A percentile compares a stretch with the other conserved stretches of the same genome.
Conservation (phyloP, 2,329 filamentous ascomycete genomes). For the Emericellopsis atlantica region DNA sequence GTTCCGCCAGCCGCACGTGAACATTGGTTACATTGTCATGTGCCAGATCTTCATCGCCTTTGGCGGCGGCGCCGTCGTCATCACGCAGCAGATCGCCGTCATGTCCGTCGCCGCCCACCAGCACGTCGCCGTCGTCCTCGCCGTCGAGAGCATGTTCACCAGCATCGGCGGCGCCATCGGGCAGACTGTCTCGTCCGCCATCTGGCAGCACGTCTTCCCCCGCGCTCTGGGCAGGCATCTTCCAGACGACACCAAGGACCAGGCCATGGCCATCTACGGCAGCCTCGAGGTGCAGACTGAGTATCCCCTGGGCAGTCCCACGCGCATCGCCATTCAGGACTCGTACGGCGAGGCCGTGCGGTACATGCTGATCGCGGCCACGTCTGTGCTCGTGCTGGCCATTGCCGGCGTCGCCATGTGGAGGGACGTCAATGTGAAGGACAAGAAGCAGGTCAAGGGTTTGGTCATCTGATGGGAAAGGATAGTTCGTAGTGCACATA, state of each 20-base stretch:
- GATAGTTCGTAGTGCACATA: no score
- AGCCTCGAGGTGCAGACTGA: constrained; percentile 37
- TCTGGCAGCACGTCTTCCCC: constrained; percentile 50
- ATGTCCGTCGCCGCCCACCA: constrained; percentile 47
- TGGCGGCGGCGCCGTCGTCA: constrained; percentile 40
- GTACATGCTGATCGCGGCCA: constrained; percentile 27
- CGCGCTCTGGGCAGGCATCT: constrained; percentile 35
- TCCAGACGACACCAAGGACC: constrained; percentile 19
- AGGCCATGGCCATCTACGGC: constrained; percentile 29
- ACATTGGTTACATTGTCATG: constrained; percentile 42
- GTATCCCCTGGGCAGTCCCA: constrained; percentile 34
- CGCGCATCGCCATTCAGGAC: constrained; percentile 40
- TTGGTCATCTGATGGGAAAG: no score
- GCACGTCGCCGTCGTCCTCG: constrained; percentile 46
- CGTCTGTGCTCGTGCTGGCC: constrained; percentile 14
- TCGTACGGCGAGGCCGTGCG: constrained; percentile 43
- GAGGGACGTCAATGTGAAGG: constrained; percentile 36
- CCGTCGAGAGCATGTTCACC: constrained; percentile 46
- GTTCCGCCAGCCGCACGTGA: constrained; percentile 38
- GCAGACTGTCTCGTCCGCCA: constrained; percentile 45
- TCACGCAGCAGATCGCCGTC: constrained; percentile 47
- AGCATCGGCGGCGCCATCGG: constrained; percentile 49
- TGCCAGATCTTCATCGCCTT: constrained; percentile 50
- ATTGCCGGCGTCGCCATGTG: constrained; percentile 22
- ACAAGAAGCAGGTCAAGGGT: constrained; percentile 16